Evolutionary conservation across 2,329 filamentous ascomycete species (phyloP).

Genomic region (Aspergillus pseudoviridinutans): DNA sequence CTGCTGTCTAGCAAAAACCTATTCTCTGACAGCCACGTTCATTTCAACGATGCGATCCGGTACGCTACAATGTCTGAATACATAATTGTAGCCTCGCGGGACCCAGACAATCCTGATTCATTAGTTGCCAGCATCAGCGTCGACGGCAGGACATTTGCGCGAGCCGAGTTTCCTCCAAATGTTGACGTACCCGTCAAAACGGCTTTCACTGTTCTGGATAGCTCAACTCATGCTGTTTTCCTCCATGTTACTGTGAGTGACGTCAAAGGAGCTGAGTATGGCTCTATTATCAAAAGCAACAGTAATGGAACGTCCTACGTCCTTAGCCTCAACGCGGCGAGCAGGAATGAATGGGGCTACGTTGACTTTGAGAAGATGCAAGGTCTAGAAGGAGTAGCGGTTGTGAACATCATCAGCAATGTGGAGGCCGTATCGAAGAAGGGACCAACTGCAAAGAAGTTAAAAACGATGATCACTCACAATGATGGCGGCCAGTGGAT

Average conservation of each 20-base stretch:
- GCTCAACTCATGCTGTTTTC: constrained; percentile 90
- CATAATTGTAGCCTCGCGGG: constrained; percentile 76
- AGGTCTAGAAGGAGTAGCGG: constrained; percentile 80
- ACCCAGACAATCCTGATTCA: constrained; percentile 59
- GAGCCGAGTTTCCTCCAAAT: constrained; percentile 80
- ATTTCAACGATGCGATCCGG: constrained; percentile 69
- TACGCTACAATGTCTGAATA: constrained; percentile 97
- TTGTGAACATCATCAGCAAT: constrained; percentile 85
- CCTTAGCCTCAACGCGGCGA: constrained; percentile 74
- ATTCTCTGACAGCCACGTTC: constrained; percentile 62
- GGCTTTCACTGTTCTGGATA: constrained; percentile 90
- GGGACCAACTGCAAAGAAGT: constrained; percentile 64
- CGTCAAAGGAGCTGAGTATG: constrained; percentile 63
- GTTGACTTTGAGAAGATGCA: constrained; percentile 97
- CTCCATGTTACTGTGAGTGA: constrained; percentile 81
- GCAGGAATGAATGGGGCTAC: constrained; percentile 70
- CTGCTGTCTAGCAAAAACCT: constrained; percentile 76
- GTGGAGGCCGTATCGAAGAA: constrained; percentile 57
- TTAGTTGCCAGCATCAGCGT: constrained; percentile 78
- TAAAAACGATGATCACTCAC: constrained; percentile 90
- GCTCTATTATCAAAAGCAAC: constrained; percentile 94
- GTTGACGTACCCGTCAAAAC: constrained; percentile 74
- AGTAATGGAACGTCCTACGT: constrained; percentile 97
- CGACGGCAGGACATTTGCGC: constrained; percentile 76
- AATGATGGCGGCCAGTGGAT: constrained; percentile 92